Evolutionary conservation across 331 rosid species (phyloP).

Genomic region (Arachis monticola): DNA sequence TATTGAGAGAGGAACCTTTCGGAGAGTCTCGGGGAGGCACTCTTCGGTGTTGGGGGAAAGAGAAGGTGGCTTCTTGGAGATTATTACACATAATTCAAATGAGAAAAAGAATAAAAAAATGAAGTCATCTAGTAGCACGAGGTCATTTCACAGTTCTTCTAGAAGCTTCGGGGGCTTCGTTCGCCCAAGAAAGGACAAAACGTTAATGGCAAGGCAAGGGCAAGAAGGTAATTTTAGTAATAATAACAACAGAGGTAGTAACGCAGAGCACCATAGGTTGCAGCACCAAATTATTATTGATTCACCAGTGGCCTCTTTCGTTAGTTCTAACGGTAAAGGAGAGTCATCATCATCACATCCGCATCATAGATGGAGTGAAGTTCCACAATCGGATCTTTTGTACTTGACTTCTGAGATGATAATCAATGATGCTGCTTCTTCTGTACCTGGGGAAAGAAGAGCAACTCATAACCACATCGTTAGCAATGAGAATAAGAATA

Average conservation of each 20-base stretch:
- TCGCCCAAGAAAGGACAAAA: conserved; percentile 51
- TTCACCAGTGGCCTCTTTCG: conserved; percentile 36
- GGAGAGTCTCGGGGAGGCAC: conserved; percentile 51
- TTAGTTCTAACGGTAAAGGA: neutral
- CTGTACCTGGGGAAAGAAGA: neutral
- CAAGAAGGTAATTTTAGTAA: too few species aligned
- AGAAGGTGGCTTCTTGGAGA: neutral
- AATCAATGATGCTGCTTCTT: neutral
- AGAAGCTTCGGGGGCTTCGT: conserved; percentile 43
- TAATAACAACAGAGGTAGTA: neutral
- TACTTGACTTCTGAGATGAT: conserved; percentile 26
- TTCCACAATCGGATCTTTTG: neutral
- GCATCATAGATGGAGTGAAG: conserved; percentile 35
- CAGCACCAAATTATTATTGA: conserved; percentile 58
- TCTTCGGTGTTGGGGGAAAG: conserved; percentile 49
- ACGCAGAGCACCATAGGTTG: conserved; percentile 31
- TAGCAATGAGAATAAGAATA: neutral
- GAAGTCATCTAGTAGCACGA: conserved; percentile 39
- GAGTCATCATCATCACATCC: conserved; percentile 4
- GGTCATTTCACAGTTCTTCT: conserved; percentile 50
- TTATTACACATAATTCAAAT: neutral
- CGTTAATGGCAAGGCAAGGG: conserved; percentile 16
- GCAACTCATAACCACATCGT: neutral
- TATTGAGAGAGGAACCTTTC: conserved; percentile 30
- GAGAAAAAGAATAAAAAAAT: neutral